Evolutionary conservation across 139 green algal genomes (phyloP), one percentile per base, ranked within the genome.

Genomic region (Chlamydomonas sp.): DNA sequence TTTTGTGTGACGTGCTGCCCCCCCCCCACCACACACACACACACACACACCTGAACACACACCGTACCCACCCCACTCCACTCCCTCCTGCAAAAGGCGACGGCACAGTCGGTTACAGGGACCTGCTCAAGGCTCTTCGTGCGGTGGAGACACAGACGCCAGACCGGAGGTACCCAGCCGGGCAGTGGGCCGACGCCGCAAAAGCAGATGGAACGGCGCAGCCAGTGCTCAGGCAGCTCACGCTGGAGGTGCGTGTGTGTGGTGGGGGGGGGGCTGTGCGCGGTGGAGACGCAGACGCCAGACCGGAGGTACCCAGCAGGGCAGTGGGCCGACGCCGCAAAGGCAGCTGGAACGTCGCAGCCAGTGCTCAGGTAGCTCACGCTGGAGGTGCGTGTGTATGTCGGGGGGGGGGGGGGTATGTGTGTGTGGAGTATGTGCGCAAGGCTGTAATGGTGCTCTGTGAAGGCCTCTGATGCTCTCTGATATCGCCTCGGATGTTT

Each of bases 91-190:
- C n/a, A n/a, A n/a, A n/a, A n/a, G n/a, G n/a, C 26, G 67, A 72
- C 37, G 67, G 67, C 49, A 72, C 48, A 5, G 29, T 72, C 30
- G 36, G 31, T 48, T 65, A 65, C 48, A n/a, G 30, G 28, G 67
- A 72, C 33, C 35, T 72, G 30, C 43, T 72, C 31, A 47, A 54
- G 28, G 71, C 48, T 1, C 29, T 76, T 36, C 29, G 63, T 22
- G 71, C 59, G 6, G 62, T 78, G 37, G 73, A 78, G 57, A 43
- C 73, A 58, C 73, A 65, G 37, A 76, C 49, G 1, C 71, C 71
- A 28, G 62, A 76, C 59, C 63, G 39, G 49, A 76, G 35, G n/a
- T 48, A 73, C 29, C 24, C 35, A 3, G 34, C 72, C 3, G 72
- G 60, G 20, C 28, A 43, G 5, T 67, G 60, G 60, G 29, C 6